A percentile compares a stretch with the other conserved stretches of the same genome.
phyloP scores from a whole-genome alignment of 169 alveolate species.

The Plasmodium vivax region DNA sequence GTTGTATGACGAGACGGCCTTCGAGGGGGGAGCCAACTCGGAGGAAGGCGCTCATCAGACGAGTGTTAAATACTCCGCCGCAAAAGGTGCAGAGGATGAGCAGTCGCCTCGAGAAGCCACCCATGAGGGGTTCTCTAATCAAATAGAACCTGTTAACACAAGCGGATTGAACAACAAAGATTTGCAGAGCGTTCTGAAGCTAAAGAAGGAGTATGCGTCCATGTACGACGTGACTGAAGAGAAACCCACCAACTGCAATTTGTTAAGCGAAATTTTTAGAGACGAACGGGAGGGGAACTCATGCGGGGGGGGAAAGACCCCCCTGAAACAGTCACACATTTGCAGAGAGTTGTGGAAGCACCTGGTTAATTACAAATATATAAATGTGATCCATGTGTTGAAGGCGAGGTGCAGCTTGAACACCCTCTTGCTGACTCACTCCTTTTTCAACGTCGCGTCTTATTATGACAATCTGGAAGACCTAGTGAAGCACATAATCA shows the following conservation, averaged over 20 bases:
- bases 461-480: slow-evolving; percentile 57
- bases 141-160: neutral
- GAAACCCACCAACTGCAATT: slow-evolving; percentile 7
- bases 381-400: slow-evolving; percentile 52
- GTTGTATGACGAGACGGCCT: slow-evolving; percentile 15
- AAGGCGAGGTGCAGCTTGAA: slow-evolving; percentile 15
- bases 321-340: slow-evolving; percentile 26
- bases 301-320: neutral
- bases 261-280: slow-evolving; percentile 1
- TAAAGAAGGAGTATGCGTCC: neutral
- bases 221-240: slow-evolving; percentile 12
- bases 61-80: neutral
- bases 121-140: neutral
- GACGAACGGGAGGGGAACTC: neutral
- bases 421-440: neutral
- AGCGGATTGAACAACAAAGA: neutral
- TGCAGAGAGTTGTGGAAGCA: slow-evolving; percentile 58
- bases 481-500: slow-evolving; percentile 45
- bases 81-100: neutral
- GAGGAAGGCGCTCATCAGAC: neutral
- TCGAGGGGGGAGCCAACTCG: neutral
- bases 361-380: slow-evolving; percentile 55
- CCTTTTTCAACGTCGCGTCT: slow-evolving; percentile 44
- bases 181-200: neutral
- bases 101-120: neutral